These are phyloP conservation scores for Nepenthes mirabilis DNA, from an alignment of 148 eudicot genomes.

Conservation along the genomic window DNA sequence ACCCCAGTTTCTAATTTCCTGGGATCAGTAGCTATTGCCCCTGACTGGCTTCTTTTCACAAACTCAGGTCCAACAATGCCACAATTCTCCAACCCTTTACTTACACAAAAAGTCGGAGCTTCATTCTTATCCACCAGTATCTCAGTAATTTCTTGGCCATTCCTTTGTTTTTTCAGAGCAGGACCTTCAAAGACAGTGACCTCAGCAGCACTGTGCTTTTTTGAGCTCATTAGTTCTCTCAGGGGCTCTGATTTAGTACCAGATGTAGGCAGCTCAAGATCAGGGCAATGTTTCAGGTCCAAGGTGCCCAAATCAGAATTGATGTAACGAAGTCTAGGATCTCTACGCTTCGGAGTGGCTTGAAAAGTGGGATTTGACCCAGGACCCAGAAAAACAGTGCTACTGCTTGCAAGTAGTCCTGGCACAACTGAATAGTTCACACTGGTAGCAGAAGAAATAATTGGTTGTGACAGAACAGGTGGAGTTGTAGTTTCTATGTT, in stretches of 20 bases:
- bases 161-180: slow-evolving; percentile 49
- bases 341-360: slow-evolving; percentile 51
- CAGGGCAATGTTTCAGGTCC: slow-evolving; percentile 20
- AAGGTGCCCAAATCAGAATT: slow-evolving; percentile 22
- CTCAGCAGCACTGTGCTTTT: slow-evolving; percentile 39
- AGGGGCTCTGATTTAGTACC: slow-evolving; percentile 29
- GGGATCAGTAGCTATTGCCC: slow-evolving; percentile 21
- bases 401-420: slow-evolving; percentile 20
- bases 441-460: slow-evolving; percentile 17
- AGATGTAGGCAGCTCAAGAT: slow-evolving; percentile 14
- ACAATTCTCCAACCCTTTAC: slow-evolving; percentile 29
- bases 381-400: slow-evolving; percentile 14
- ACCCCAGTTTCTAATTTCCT: slow-evolving; percentile 16
- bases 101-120: slow-evolving; percentile 9
- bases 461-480: slow-evolving; percentile 16
- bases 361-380: slow-evolving; percentile 18
- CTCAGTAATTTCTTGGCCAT: slow-evolving; percentile 19
- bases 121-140: neutral
- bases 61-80: slow-evolving; percentile 20
- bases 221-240: slow-evolving; percentile 19
- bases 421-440: slow-evolving; percentile 22
- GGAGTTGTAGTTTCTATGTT: slow-evolving; percentile 13
- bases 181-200: slow-evolving; percentile 36
- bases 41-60: slow-evolving; percentile 17
- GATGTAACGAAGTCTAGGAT: slow-evolving; percentile 73